Evolutionary conservation across 2,329 filamentous ascomycete genomes (phyloP).

Genomic region (Tolypocladium inflatum): DNA sequence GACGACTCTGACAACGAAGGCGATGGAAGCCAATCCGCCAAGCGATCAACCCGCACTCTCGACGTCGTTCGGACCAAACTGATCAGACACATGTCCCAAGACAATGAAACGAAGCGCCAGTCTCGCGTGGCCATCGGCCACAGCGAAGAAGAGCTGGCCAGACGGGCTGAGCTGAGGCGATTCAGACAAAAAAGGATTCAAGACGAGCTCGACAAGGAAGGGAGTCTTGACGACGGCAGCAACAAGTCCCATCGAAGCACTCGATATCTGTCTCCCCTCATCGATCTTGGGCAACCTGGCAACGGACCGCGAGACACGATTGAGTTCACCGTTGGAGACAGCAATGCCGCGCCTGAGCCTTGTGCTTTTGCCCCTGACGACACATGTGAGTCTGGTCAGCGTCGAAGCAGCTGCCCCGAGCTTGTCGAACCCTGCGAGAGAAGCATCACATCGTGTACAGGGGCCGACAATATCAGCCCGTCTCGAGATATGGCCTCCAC

Average conservation of each 20-base stretch:
- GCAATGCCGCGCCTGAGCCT: neutral
- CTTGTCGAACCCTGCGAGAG: neutral
- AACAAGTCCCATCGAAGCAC: conserved; percentile 15
- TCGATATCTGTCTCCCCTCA: conserved; percentile 13
- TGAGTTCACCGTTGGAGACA: conserved; percentile 27
- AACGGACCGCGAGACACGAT: conserved; percentile 39
- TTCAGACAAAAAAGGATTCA: conserved; percentile 48
- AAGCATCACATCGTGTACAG: neutral
- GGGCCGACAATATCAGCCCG: neutral
- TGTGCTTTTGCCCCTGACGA: neutral
- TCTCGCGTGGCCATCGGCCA: conserved; percentile 32
- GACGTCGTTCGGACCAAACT: conserved; percentile 35
- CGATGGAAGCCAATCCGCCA: conserved; percentile 11
- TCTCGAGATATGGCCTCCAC: neutral
- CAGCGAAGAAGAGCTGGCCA: conserved; percentile 42
- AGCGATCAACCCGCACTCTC: conserved; percentile 29
- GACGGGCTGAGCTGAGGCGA: conserved; percentile 45
- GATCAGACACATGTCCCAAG: conserved; percentile 35
- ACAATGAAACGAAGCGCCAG: conserved; percentile 27
- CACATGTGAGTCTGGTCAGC: neutral
- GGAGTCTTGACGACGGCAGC: conserved; percentile 23
- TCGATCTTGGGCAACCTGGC: conserved; percentile 18
- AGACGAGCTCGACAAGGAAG: conserved; percentile 43
- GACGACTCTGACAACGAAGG: conserved; percentile 33
- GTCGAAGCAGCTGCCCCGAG: neutral